Conservation (phyloP, 257 asterid species). For the Dorcoceras hygrometricum region DNA sequence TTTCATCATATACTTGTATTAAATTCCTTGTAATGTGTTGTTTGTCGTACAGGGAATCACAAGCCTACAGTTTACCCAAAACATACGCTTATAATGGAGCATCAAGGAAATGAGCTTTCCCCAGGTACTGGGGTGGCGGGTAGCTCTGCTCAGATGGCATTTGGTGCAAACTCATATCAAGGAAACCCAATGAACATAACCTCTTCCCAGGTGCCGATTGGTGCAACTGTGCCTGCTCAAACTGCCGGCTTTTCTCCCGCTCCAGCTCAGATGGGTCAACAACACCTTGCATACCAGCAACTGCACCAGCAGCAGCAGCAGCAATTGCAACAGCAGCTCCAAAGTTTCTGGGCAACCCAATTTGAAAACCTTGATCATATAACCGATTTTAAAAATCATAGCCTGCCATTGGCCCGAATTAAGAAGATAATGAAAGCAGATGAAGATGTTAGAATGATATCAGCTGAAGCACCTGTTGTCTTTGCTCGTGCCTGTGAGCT, state of each 20-base stretch:
- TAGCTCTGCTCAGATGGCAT: constrained; percentile 63
- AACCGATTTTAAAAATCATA: constrained; percentile 35
- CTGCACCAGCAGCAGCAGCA: constrained; percentile 34
- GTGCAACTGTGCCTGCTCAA: constrained; percentile 64
- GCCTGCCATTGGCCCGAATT: constrained; percentile 37
- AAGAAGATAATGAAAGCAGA: constrained; percentile 47
- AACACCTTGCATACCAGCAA: constrained; percentile 67
- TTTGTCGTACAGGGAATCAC: constrained; percentile 11
- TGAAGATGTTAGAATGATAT: constrained; percentile 44
- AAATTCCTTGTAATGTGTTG: background rate
- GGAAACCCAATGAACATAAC: constrained; percentile 64
- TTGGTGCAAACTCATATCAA: constrained; percentile 60
- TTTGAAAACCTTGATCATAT: constrained; percentile 33
- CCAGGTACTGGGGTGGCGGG: constrained; percentile 60
- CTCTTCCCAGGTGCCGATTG: constrained; percentile 54
- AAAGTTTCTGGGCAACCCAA: constrained; percentile 35
- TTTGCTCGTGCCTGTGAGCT: constrained; percentile 43
- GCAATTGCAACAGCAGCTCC: constrained; percentile 32
- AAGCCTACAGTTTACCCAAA: constrained; percentile 21
- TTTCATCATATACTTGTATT: background rate
- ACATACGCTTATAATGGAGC: constrained; percentile 54
- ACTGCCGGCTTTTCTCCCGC: constrained; percentile 64
- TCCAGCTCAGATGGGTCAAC: constrained; percentile 81
- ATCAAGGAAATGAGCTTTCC: constrained; percentile 84
- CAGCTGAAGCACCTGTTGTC: constrained; percentile 41